phyloP scores from a whole-genome alignment of 2,329 filamentous ascomycete genomes.

The Fusarium penzigii region DNA sequence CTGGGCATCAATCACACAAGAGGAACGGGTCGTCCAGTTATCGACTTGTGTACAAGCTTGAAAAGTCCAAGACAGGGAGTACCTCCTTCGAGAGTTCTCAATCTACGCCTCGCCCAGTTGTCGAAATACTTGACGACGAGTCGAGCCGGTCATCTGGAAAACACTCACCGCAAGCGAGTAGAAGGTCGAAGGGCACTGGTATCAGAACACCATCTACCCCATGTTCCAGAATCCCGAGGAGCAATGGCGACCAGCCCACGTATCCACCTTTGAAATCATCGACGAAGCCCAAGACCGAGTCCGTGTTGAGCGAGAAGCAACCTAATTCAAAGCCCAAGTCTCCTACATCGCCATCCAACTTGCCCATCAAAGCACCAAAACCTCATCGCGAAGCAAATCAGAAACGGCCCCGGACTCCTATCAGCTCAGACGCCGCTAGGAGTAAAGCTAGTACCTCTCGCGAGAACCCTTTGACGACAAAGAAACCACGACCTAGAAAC shows the following conservation, averaged over 20 bases:
- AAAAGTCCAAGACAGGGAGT: constrained; percentile 50
- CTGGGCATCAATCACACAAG: constrained; percentile 19
- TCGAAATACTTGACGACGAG: constrained; percentile 30
- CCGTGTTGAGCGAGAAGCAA: neutral
- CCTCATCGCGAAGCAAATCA: constrained; percentile 25
- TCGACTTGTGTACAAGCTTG: constrained; percentile 61
- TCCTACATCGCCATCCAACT: constrained; percentile 9
- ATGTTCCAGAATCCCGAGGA: constrained; percentile 10
- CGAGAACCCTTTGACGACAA: constrained; percentile 10
- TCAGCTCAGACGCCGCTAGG: constrained; percentile 18
- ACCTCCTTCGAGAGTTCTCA: constrained; percentile 41
- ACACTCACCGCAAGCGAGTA: constrained; percentile 12
- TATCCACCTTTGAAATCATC: constrained; percentile 3
- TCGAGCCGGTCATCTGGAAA: constrained; percentile 7
- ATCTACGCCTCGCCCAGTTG: constrained; percentile 26
- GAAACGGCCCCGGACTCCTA: constrained; percentile 24
- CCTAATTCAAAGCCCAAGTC: constrained; percentile 6
- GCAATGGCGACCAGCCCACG: constrained; percentile 6
- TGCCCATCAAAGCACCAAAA: constrained; percentile 10
- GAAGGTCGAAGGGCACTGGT: constrained; percentile 6
- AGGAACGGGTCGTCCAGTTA: constrained; percentile 41
- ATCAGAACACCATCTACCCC: constrained; percentile 14
- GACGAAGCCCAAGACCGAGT: neutral
- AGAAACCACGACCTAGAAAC: constrained; percentile 23
- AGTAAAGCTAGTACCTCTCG: constrained; percentile 32